Evolutionary conservation across 306 rosid genomes (phyloP).

Genomic region (Gleditsia sinensis): DNA sequence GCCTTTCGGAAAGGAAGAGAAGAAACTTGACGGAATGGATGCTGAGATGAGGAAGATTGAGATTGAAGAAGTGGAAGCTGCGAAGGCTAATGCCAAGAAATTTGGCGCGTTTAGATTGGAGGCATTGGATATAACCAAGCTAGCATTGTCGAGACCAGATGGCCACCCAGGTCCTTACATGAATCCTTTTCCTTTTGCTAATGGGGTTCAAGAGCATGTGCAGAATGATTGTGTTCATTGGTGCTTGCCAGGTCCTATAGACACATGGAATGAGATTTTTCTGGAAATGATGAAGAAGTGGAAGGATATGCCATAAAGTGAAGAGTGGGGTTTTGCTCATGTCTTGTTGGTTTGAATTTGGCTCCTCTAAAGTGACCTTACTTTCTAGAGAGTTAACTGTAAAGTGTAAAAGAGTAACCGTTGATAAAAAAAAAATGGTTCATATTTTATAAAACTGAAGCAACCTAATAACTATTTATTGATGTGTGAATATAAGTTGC

Average conservation of each 20-base stretch:
- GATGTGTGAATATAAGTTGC: too few species aligned
- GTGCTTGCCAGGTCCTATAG: conserved; percentile 93
- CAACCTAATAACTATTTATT: too few species aligned
- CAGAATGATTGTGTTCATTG: conserved; percentile 97
- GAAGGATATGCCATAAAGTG: conserved; percentile 35
- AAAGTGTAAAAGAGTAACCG: too few species aligned
- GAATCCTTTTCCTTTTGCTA: conserved; percentile 75
- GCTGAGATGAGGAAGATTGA: conserved; percentile 69
- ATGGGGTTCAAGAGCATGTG: conserved; percentile 62
- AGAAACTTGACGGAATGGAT: conserved; percentile 78
- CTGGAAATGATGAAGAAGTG: conserved; percentile 58
- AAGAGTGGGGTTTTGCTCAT: conserved; percentile 29
- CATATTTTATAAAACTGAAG: too few species aligned
- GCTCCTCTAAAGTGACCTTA: too few species aligned
- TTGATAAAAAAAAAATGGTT: too few species aligned
- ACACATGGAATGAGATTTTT: conserved; percentile 90
- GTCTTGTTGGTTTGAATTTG: too few species aligned
- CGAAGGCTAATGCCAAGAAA: conserved; percentile 43
- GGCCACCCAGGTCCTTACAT: conserved; percentile 95
- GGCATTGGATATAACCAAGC: conserved; percentile 72
- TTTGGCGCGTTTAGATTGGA: conserved; percentile 49
- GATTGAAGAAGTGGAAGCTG: conserved; percentile 72
- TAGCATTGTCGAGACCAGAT: conserved; percentile 80
- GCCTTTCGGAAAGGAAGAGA: conserved; percentile 62
- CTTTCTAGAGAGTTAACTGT: too few species aligned